Evolutionary conservation across 495 filamentous ascomycete species (phyloP).

Genomic region (Thozetella sp.): DNA sequence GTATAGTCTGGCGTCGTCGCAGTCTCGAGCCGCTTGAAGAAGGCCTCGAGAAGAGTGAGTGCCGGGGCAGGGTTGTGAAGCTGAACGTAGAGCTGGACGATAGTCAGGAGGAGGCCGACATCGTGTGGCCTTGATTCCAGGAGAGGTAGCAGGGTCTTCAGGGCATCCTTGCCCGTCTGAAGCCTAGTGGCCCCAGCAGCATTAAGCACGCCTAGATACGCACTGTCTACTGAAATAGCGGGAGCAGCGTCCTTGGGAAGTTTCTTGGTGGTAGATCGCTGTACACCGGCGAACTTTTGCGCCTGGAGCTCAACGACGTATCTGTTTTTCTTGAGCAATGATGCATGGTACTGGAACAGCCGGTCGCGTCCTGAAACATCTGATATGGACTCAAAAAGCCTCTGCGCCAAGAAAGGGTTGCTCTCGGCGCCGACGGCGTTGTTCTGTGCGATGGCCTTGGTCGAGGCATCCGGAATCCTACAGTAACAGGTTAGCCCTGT

Average conservation of each 20-base stretch:
- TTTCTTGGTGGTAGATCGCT: slow-evolving; percentile 61
- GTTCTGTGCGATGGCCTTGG: slow-evolving; percentile 75
- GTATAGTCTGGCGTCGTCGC: slow-evolving; percentile 56
- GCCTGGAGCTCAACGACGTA: slow-evolving; percentile 75
- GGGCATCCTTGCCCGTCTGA: slow-evolving; percentile 63
- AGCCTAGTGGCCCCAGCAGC: slow-evolving; percentile 75
- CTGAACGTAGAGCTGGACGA: slow-evolving; percentile 81
- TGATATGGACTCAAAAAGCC: slow-evolving; percentile 61
- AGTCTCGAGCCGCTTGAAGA: slow-evolving; percentile 72
- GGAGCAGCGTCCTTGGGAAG: slow-evolving; percentile 51
- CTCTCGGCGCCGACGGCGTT: slow-evolving; percentile 65
- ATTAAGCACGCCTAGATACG: slow-evolving; percentile 72
- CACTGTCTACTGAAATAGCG: slow-evolving; percentile 56
- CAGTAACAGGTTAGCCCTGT: slow-evolving; percentile 19
- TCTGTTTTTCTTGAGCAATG: slow-evolving; percentile 67
- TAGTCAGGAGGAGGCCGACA: slow-evolving; percentile 79
- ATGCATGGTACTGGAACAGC: slow-evolving; percentile 77
- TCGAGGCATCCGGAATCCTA: slow-evolving; percentile 79
- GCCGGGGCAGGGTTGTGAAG: slow-evolving; percentile 77
- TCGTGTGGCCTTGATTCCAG: slow-evolving; percentile 79
- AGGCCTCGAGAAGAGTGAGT: slow-evolving; percentile 71
- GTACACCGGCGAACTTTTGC: slow-evolving; percentile 76
- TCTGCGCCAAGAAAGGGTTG: slow-evolving; percentile 81
- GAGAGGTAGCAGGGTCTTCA: slow-evolving; percentile 75
- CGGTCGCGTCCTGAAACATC: slow-evolving; percentile 64